A percentile compares a stretch with the other conserved stretches of the same genome.
phyloP scores from a whole-genome alignment of 495 filamentous ascomycete species.

The Glutinoglossum americanum region DNA sequence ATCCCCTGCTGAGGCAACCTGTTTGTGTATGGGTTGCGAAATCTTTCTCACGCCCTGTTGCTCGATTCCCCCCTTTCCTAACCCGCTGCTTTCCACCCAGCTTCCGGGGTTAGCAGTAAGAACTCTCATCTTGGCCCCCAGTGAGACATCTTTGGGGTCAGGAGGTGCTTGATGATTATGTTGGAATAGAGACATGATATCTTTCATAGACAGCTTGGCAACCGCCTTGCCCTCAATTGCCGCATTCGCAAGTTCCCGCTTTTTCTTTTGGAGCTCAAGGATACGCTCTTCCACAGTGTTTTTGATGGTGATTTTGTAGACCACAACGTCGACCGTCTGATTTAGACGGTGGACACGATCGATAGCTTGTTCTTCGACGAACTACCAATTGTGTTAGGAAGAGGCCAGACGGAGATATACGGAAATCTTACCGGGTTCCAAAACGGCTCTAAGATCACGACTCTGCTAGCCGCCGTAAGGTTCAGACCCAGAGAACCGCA shows the following conservation, averaged over 20 bases:
- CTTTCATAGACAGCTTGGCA: conserved; percentile 72
- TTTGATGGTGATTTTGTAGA: conserved; percentile 78
- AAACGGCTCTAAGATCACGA: conserved; percentile 91
- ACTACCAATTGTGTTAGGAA: conserved; percentile 25
- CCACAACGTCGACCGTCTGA: conserved; percentile 78
- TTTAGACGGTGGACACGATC: conserved; percentile 93
- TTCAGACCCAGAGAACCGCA: conserved; percentile 88
- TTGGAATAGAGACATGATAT: conserved; percentile 78
- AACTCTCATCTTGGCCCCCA: background rate
- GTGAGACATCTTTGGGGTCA: conserved; percentile 1
- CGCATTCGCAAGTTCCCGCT: conserved; percentile 64
- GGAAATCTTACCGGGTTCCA: conserved; percentile 66
- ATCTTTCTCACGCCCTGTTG: background rate
- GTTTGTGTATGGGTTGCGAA: background rate
- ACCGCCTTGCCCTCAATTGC: conserved; percentile 67
- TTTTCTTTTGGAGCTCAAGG: conserved; percentile 75
- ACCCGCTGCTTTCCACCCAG: background rate
- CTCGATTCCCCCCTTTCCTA: background rate
- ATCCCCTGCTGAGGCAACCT: background rate
- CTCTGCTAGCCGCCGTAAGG: conserved; percentile 77
- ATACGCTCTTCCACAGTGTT: conserved; percentile 83
- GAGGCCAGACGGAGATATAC: background rate
- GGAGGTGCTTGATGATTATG: conserved; percentile 30
- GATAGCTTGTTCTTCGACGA: conserved; percentile 96
- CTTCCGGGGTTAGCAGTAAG: background rate